Evolutionary conservation across 495 filamentous ascomycete species (phyloP).

Genomic region (Penicillium atrosanguineum): DNA sequence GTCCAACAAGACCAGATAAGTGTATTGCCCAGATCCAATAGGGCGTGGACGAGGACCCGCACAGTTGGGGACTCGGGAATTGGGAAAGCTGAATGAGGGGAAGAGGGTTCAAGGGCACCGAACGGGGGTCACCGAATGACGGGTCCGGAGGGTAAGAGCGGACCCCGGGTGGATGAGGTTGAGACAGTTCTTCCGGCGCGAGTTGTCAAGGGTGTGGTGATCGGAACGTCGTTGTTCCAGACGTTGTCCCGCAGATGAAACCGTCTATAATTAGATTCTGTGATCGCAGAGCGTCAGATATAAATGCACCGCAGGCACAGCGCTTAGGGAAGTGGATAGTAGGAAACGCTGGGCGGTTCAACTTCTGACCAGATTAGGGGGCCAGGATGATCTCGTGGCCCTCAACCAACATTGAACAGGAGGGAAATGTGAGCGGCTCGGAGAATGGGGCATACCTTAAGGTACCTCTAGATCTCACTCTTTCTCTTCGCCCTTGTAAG

Average conservation of each 20-base stretch:
- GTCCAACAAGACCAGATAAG: background rate
- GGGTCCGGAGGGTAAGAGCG: slow-evolving; percentile 1
- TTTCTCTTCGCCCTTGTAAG: background rate
- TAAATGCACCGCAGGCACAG: slow-evolving; percentile 22
- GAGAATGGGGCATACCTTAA: slow-evolving; percentile 15
- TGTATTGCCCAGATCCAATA: slow-evolving; percentile 2
- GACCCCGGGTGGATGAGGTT: slow-evolving; percentile 5
- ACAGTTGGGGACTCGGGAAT: slow-evolving; percentile 10
- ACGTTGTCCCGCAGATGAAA: slow-evolving; percentile 27
- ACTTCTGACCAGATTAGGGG: background rate
- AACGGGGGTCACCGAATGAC: slow-evolving; percentile 8
- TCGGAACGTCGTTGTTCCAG: slow-evolving; percentile 25
- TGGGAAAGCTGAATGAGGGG: slow-evolving; percentile 14
- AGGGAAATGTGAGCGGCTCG: slow-evolving; percentile 5
- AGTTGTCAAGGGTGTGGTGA: slow-evolving; percentile 7
- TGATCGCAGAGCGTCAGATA: slow-evolving; percentile 29
- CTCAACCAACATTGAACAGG: slow-evolving; percentile 7
- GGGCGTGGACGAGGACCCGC: slow-evolving; percentile 8
- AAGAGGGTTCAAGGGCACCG: slow-evolving; percentile 3
- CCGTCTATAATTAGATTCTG: slow-evolving; percentile 25
- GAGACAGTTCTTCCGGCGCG: slow-evolving; percentile 1
- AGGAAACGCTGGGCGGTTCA: background rate
- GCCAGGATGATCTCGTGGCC: background rate
- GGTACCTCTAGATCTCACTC: slow-evolving; percentile 10
- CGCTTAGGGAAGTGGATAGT: slow-evolving; percentile 16